phyloP scores from a whole-genome alignment of 2,329 filamentous ascomycete species.

The Atkinsonella hypoxylon region DNA sequence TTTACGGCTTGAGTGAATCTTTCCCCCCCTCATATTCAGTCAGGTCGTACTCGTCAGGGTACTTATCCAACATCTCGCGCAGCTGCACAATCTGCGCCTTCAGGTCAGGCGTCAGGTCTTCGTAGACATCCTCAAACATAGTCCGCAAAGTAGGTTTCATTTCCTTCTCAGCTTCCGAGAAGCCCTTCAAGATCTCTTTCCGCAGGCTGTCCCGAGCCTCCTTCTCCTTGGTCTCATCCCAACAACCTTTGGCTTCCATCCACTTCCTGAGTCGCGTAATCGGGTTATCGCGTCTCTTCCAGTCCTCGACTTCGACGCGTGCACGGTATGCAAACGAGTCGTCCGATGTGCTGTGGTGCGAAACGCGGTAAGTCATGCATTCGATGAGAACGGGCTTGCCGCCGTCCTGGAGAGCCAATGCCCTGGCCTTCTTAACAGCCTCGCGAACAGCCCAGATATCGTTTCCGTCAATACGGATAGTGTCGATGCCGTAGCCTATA shows the following conservation, averaged over 20 bases:
- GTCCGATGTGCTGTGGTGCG: conserved; percentile 92
- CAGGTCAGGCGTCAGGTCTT: conserved; percentile 70
- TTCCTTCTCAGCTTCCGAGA: conserved; percentile 69
- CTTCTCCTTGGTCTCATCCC: conserved; percentile 77
- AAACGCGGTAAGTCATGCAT: conserved; percentile 96
- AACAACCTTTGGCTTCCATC: conserved; percentile 71
- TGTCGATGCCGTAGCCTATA: conserved; percentile 87
- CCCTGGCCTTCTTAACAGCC: conserved; percentile 64
- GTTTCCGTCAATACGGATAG: conserved; percentile 86
- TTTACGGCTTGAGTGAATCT: conserved; percentile 39
- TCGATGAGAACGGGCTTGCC: conserved; percentile 79
- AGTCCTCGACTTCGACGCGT: conserved; percentile 86
- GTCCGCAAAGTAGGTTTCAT: conserved; percentile 61
- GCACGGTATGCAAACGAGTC: conserved; percentile 95
- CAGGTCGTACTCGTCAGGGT: conserved; percentile 87
- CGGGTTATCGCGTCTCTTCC: conserved; percentile 84
- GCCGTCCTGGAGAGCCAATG: conserved; percentile 68
- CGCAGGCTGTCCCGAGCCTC: conserved; percentile 52
- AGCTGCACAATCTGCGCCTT: conserved; percentile 60
- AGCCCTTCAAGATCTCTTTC: conserved; percentile 71
- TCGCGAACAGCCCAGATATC: conserved; percentile 83
- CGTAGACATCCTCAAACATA: conserved; percentile 85
- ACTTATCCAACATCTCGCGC: conserved; percentile 65
- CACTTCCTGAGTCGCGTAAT: conserved; percentile 79
- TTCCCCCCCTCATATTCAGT: conserved; percentile 63